Percentiles rank a stretch among this genome's conserved stretches.
These are phyloP conservation scores for Wallacemonas collosoma DNA, from an alignment of 208 protist genomes.

Conservation along the genomic window DNA sequence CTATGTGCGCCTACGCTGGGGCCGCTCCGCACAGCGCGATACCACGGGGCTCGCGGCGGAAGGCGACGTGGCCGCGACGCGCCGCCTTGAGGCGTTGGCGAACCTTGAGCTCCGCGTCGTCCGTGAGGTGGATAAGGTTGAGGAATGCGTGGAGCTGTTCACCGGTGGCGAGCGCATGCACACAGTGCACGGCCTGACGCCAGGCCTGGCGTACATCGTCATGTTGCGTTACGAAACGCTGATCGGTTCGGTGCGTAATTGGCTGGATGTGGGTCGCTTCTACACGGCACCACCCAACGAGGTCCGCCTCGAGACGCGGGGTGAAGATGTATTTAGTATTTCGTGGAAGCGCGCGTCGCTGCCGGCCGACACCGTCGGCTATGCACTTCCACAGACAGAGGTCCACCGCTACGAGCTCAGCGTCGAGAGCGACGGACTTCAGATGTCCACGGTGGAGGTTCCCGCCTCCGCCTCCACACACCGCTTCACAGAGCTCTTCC, in stretches of 20 bases:
- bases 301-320: slow-evolving; percentile 53
- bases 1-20: slow-evolving; percentile 82
- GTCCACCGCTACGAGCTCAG: slow-evolving; percentile 55
- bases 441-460: slow-evolving; percentile 19
- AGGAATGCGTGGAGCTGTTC: slow-evolving; percentile 59
- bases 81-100: slow-evolving; percentile 49
- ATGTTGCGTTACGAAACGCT: slow-evolving; percentile 84
- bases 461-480: slow-evolving; percentile 27
- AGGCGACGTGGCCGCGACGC: slow-evolving; percentile 42
- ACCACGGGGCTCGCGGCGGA: slow-evolving; percentile 45
- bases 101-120: slow-evolving; percentile 80
- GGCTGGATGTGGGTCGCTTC: slow-evolving; percentile 78
- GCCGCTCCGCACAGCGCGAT: slow-evolving; percentile 44
- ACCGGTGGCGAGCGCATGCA: slow-evolving; percentile 54
- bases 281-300: slow-evolving; percentile 71
- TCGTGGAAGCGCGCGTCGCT: slow-evolving; percentile 49
- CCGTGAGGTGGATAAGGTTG: slow-evolving; percentile 68
- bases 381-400: slow-evolving; percentile 34
- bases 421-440: slow-evolving; percentile 41
- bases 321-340: slow-evolving; percentile 83
- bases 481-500: slow-evolving; percentile 61
- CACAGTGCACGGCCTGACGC: slow-evolving; percentile 65
- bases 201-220: slow-evolving; percentile 82
- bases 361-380: slow-evolving; percentile 42
- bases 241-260: slow-evolving; percentile 75